Conservation (phyloP, 805 yeast genomes). For the Clavispora santaluciae region DNA sequence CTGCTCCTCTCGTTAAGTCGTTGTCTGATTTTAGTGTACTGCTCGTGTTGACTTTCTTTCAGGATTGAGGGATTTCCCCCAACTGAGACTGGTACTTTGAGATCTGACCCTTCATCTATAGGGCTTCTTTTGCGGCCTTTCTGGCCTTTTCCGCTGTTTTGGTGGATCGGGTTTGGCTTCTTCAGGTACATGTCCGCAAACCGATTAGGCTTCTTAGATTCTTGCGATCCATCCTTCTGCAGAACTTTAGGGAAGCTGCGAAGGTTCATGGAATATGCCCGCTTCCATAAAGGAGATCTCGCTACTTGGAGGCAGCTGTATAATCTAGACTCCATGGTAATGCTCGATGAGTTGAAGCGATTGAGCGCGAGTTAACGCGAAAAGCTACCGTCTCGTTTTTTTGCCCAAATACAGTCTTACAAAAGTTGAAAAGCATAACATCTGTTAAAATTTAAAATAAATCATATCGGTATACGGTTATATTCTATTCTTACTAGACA, state of each 20-base stretch:
- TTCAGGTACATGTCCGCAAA: constrained; percentile 27
- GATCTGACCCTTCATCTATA: not conserved
- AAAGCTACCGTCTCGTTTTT: constrained; percentile 1
- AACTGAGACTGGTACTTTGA: not conserved
- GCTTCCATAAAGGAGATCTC: not conserved
- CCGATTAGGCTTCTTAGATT: constrained; percentile 22
- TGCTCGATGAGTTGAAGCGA: not conserved
- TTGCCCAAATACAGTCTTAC: constrained; percentile 1
- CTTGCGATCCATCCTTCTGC: not conserved
- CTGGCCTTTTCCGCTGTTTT: not conserved
- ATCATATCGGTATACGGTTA: too few species aligned
- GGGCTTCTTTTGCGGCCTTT: not conserved
- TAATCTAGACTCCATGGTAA: constrained; percentile 1
- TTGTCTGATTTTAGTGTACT: constrained; percentile 15
- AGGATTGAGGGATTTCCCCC: not conserved
- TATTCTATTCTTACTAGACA: not conserved
- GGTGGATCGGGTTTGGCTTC: not conserved
- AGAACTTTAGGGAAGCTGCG: not conserved
- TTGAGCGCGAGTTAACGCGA: not conserved
- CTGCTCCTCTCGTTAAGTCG: constrained; percentile 15
- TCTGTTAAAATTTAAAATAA: not conserved
- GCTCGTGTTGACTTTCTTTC: constrained; percentile 9
- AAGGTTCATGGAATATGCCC: not conserved
- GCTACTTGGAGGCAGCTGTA: not conserved
- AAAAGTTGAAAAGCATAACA: not conserved